phyloP scores from a whole-genome alignment of 176 grass and related monocot genomes.

The Ananas comosus region DNA sequence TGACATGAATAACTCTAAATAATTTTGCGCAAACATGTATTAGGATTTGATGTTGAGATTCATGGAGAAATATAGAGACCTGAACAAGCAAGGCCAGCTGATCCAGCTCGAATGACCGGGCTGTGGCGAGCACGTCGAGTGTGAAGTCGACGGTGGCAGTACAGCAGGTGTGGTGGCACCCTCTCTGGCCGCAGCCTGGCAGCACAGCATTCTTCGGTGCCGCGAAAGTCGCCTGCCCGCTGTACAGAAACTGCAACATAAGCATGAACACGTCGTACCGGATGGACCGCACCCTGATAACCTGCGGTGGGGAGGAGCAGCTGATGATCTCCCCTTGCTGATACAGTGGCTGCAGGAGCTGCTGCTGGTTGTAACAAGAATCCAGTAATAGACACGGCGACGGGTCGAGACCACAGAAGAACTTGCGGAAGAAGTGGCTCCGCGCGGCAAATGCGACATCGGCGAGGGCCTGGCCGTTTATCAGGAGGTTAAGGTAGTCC shows the following conservation, averaged over 20 bases:
- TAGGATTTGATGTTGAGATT: background rate
- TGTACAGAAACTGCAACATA: conserved; percentile 95
- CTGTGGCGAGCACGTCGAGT: conserved; percentile 71
- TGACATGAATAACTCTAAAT: no score
- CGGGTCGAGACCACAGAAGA: conserved; percentile 82
- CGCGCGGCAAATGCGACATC: conserved; percentile 83
- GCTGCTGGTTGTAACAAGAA: conserved; percentile 14
- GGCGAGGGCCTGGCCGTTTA: conserved; percentile 98
- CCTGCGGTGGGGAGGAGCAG: conserved; percentile 46
- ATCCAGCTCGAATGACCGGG: conserved; percentile 81
- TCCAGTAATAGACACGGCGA: conserved; percentile 17
- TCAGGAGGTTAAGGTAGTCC: conserved; percentile 97
- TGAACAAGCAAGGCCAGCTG: conserved; percentile 86
- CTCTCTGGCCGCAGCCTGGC: conserved; percentile 66
- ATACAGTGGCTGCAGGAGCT: conserved; percentile 29
- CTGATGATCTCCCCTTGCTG: conserved; percentile 53
- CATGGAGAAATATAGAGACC: conserved; percentile 21
- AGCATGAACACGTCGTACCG: conserved; percentile 97
- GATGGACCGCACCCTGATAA: conserved; percentile 76
- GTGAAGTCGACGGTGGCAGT: conserved; percentile 94
- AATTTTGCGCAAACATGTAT: no score
- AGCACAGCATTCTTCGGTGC: conserved; percentile 90
- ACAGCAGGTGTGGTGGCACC: conserved; percentile 93
- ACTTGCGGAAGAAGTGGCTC: conserved; percentile 86
- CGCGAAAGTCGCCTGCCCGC: conserved; percentile 87